Conservation (phyloP, 139 green algal genomes). For the Coccomyxa sp. region DNA sequence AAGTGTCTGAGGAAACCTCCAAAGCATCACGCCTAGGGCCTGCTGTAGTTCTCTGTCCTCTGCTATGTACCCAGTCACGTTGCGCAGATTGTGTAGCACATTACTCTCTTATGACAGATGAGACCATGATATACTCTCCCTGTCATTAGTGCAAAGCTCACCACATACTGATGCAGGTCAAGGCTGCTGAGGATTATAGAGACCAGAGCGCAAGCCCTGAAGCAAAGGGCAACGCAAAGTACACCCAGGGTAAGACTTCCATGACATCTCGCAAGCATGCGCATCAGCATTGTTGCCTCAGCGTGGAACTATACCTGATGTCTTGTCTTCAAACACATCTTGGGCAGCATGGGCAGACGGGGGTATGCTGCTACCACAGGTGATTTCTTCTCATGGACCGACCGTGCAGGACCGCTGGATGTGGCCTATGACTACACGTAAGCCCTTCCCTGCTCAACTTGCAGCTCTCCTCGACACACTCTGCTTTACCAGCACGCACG, state of each 20-base stretch:
- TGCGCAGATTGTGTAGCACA: background rate
- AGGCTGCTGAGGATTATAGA: background rate
- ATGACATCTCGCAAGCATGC: too few relatives aligned
- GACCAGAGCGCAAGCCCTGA: background rate
- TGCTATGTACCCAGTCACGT: background rate
- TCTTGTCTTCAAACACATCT: background rate
- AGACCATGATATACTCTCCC: background rate
- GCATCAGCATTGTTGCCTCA: background rate
- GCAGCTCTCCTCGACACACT: background rate
- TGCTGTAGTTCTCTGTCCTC: background rate
- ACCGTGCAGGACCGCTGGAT: slow-evolving; percentile 23
- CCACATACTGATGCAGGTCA: background rate
- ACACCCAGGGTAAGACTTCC: background rate
- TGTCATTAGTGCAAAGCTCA: background rate
- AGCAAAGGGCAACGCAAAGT: background rate
- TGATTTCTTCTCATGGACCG: slow-evolving; percentile 39
- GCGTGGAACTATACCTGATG: background rate
- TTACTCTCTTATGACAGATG: background rate
- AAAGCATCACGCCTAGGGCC: background rate
- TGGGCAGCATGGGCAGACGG: background rate
- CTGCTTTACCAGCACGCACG: too few relatives aligned
- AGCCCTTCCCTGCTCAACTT: background rate
- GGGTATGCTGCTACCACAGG: slow-evolving; percentile 4
- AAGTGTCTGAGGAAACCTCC: background rate
- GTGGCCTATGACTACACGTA: slow-evolving; percentile 65